These are phyloP conservation scores for Selenicereus undatus DNA, from an alignment of 148 eudicot species.

Conservation along the genomic window DNA sequence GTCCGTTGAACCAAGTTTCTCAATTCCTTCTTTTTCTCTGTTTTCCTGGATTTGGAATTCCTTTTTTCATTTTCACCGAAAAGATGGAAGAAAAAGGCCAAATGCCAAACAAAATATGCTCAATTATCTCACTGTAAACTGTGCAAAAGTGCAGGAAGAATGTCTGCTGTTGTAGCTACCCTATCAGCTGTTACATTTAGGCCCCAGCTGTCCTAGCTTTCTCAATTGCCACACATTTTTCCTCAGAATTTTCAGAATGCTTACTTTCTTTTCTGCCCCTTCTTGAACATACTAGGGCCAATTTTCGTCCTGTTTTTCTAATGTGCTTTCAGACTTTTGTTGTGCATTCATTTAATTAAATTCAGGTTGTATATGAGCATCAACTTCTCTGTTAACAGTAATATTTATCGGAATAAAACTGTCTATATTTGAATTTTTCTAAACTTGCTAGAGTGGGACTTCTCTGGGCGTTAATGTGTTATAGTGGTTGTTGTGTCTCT, in stretches of 20 bases:
- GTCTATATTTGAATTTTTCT: too few relatives aligned
- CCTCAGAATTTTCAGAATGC: not conserved
- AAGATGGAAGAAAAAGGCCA: constrained; percentile 3
- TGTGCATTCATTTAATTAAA: too few relatives aligned
- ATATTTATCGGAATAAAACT: too few relatives aligned
- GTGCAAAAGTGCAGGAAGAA: not conserved
- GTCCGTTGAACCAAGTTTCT: not conserved
- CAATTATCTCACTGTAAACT: not conserved
- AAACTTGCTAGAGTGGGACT: too few relatives aligned
- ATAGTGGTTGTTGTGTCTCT: too few relatives aligned
- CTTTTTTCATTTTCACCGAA: constrained; percentile 6
- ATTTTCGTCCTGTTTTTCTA: not conserved
- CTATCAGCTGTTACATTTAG: not conserved
- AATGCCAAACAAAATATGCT: constrained; percentile 4
- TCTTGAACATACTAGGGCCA: not conserved
- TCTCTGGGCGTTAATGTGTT: too few relatives aligned
- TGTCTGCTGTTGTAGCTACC: not conserved
- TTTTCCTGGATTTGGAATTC: not conserved
- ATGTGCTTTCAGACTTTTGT: too few relatives aligned
- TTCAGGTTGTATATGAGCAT: too few relatives aligned
- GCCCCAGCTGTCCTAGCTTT: not conserved
- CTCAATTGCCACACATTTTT: not conserved
- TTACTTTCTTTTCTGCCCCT: not conserved
- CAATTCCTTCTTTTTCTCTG: not conserved
- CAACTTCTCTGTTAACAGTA: too few relatives aligned